Evolutionary conservation across 257 asterid genomes (phyloP).

Genomic region (Solanum chilense): DNA sequence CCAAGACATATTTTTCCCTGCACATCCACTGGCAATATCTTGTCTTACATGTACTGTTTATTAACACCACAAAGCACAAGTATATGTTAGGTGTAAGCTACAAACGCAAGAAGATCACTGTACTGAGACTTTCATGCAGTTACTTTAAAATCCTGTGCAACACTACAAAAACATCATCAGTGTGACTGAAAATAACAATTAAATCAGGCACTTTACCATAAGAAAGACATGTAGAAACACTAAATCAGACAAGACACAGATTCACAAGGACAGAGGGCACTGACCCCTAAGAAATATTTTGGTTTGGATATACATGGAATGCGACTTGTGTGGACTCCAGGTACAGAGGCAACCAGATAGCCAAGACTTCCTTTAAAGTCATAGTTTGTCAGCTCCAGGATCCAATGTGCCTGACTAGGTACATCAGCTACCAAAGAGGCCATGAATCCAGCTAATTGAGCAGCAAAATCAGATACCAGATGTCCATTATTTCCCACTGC

Average conservation of each 20-base stretch:
- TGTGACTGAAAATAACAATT: background rate
- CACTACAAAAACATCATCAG: background rate
- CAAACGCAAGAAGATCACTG: background rate
- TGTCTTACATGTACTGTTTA: background rate
- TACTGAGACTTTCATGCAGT: background rate
- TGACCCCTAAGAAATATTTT: slow-evolving; percentile 35
- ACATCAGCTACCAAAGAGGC: slow-evolving; percentile 65
- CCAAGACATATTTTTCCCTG: background rate
- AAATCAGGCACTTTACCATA: background rate
- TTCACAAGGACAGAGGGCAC: slow-evolving; percentile 13
- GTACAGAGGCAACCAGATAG: slow-evolving; percentile 72
- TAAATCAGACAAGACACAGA: background rate
- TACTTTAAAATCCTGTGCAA: background rate
- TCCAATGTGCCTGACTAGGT: slow-evolving; percentile 78
- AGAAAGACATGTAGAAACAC: background rate
- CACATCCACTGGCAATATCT: background rate
- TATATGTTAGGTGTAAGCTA: background rate
- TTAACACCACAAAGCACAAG: background rate
- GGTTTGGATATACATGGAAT: slow-evolving; percentile 36
- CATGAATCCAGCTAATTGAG: slow-evolving; percentile 78
- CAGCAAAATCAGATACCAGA: slow-evolving; percentile 60
- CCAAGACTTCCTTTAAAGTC: slow-evolving; percentile 55
- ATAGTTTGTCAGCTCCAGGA: slow-evolving; percentile 59
- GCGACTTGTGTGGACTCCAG: slow-evolving; percentile 60
- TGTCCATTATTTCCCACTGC: slow-evolving; percentile 19